A percentile compares a stretch with the other conserved stretches of the same genome.
Evolutionary conservation across 2,329 filamentous ascomycete species (phyloP).

Genomic region (Colletotrichum phormii): DNA sequence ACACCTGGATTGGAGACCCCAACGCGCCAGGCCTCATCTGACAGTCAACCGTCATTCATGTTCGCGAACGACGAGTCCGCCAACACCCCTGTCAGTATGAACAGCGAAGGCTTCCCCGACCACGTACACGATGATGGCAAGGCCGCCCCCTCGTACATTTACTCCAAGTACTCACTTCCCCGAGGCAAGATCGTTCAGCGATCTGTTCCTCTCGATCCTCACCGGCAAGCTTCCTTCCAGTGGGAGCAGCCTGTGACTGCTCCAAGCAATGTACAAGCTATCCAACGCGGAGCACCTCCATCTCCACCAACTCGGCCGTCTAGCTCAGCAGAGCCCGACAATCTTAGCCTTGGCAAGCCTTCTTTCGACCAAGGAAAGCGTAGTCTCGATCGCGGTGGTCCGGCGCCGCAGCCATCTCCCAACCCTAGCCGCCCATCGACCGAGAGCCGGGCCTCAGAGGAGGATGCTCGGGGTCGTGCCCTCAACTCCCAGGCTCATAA

Average conservation of each 20-base stretch:
- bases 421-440: constrained; percentile 58
- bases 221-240: constrained; percentile 65
- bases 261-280: constrained; percentile 56
- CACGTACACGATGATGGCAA: constrained; percentile 57
- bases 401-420: constrained; percentile 56
- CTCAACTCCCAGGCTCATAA: constrained; percentile 53
- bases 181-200: constrained; percentile 84
- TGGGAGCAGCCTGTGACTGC: constrained; percentile 69
- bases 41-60: constrained; percentile 74
- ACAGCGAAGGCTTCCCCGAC: constrained; percentile 75
- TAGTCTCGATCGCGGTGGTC: constrained; percentile 55
- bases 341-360: constrained; percentile 54
- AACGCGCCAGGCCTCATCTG: constrained; percentile 71
- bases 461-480: constrained; percentile 59
- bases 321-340: constrained; percentile 63
- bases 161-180: constrained; percentile 86
- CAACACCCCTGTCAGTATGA: constrained; percentile 78
- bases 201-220: constrained; percentile 68
- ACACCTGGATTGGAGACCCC: constrained; percentile 69
- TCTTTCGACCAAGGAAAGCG: constrained; percentile 64
- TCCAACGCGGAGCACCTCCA: constrained; percentile 63
- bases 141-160: constrained; percentile 81
- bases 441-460: constrained; percentile 60
- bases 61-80: constrained; percentile 70
- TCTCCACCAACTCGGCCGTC: constrained; percentile 72